Base-by-base conservation (phyloP, 2,329 filamentous ascomycete species). In the Aspergillus unguis region DNA sequence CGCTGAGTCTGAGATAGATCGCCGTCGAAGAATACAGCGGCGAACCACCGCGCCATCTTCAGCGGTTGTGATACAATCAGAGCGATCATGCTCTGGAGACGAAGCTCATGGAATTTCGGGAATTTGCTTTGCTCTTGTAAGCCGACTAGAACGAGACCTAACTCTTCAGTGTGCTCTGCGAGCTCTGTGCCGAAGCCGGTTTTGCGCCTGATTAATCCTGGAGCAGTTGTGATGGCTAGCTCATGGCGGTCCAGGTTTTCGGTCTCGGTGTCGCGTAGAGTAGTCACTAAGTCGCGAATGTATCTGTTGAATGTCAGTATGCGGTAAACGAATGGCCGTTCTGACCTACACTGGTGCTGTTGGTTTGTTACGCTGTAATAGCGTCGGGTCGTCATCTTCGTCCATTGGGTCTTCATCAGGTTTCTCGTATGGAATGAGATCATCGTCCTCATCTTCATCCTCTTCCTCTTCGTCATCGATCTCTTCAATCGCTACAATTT, bases 1-100 rank as follows among this genome's bases (percentile, higher is more conserved):
- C 94, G 82, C 68, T 97, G 92, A 0, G 86, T 83, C 35, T 97
- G 76, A 0, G 92, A 96, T 70, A 94, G 92, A 66, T 99, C 94
- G 11, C 92, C 92, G 38, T 90, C 86, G 67, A 96, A 97, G 67
- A 94, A 95, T 0, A 88, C 87, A 52, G 85, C 84, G 3, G 87
- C 85, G 53, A 95, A 89, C 87, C 90, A 95, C 10, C 84, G 88
- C 0, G 85, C 92, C 82, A 96, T 90, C 48, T 82, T 79, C 44
- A 82, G 75, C 0, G 94, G 90, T 58, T 88, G 83, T 0, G 89
- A 85, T 2, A 94, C 79, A 0, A 96, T 76, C 6, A 96, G 73
- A 0, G 92, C 88, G 41, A 96, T 85, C 76, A 99, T 86, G 10
- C 86, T 85, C 68, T 95, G 87, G 3, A 94, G 76, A 17, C 86